Evolutionary conservation across 2,329 filamentous ascomycete species (phyloP), one percentile per base, ranked within the genome.

Genomic region (Aureobasidium sp.): DNA sequence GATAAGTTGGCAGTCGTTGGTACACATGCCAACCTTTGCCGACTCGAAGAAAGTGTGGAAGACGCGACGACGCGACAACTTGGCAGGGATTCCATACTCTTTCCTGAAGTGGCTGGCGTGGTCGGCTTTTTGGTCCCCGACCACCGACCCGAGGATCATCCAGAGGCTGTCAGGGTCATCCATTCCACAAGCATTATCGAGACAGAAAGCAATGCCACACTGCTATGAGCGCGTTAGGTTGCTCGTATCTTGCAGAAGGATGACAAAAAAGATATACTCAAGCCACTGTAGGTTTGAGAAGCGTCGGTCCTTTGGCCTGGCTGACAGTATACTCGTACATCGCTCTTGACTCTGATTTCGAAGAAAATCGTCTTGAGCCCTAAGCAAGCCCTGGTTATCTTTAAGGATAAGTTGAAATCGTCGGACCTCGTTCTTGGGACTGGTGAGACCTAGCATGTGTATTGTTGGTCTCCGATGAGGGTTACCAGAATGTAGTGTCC

Each of bases 61-160:
- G 55, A 58, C 55, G 55, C 55, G 55, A 58, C 55, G 55, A 58
- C 55, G 55, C 55, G 55, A 15, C 42, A 25, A 48, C 49, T 52
- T 52, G 49, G 49, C 49, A 52, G 20, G 31, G 51, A 58, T 8
- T 14, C 15, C 42, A 45, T 58, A 58, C n/a, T 42, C 37, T 58
- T 36, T 58, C 55, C 42, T 7, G 11, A 58, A 41, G 12, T 15
- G 29, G 55, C 55, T 48, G 55, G 55, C 41, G 55, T 58, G 15
- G 39, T 58, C 55, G 55, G 55, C n/a, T 4, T 45, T 17, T 15
- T n/a, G 0, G 1, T 39, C n/a, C n/a, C 41, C 29, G 14, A 37
- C 8, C 14, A 29, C 25, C 17, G 37, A 22, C 11, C 55, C 42
- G 55, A 58, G 39, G 55, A 15, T 47, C 42, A 9, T 6, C 41